These are phyloP conservation scores for Hemileccinum rubropunctum DNA, from an alignment of 768 basidiomycete genomes.

Conservation along the genomic window DNA sequence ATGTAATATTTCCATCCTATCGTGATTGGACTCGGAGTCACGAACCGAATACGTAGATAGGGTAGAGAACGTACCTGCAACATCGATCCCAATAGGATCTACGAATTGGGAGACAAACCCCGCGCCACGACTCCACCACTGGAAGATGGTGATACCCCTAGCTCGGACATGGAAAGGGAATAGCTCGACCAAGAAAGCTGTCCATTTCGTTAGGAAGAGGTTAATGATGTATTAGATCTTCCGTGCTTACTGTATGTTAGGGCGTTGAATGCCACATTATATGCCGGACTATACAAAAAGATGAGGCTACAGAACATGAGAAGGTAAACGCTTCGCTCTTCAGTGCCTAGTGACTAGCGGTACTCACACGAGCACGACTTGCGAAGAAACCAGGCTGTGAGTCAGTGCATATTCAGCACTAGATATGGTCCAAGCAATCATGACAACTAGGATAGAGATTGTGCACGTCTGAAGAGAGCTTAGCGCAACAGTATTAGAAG, in stretches of 20 bases:
- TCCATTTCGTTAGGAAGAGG: background rate
- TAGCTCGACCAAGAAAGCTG: conserved; percentile 61
- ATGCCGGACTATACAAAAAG: conserved; percentile 8
- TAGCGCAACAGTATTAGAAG: background rate
- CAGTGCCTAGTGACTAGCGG: no score
- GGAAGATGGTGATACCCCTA: conserved; percentile 59
- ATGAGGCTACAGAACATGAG: background rate
- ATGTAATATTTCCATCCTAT: conserved; percentile 15
- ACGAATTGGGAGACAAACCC: conserved; percentile 4
- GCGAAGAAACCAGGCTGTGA: background rate
- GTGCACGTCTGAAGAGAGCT: conserved; percentile 1
- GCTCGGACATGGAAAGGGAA: conserved; percentile 62
- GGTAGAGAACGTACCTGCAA: background rate
- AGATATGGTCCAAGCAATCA: conserved; percentile 4
- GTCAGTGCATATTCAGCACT: conserved; percentile 1
- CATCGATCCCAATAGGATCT: conserved; percentile 9
- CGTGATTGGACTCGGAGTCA: background rate
- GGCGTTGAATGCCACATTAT: background rate
- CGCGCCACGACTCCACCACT: conserved; percentile 49
- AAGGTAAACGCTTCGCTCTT: no score
- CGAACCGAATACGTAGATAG: background rate
- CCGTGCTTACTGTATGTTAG: conserved; percentile 1
- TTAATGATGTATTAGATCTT: no score
- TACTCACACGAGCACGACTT: background rate
- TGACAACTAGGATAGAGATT: conserved; percentile 8